Base-by-base conservation (phyloP, 108 stramenopile species). In the Stephanodiscus triporus region DNA sequence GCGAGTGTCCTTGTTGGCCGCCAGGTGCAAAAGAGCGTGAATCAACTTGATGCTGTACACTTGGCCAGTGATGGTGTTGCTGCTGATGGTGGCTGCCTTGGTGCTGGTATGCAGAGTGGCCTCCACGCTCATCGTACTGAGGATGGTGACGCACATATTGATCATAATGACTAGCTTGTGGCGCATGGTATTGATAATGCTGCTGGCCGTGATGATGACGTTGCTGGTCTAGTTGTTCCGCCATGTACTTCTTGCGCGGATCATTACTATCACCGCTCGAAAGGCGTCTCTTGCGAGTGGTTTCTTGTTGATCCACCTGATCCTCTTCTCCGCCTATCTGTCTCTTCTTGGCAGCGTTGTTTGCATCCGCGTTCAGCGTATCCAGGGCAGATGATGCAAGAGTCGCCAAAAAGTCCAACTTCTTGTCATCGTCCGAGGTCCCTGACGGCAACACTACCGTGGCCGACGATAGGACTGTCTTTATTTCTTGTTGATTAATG, bases 351-450 rank as follows among this genome's bases (percentile, higher is more conserved):
- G 61, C 60, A 26, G 63, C 63, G 34, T 48, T 65, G 61, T 45
- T 54, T 51, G 58, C 57, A 36, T 56, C 49, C 24, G 51, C 65
- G 22, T 51, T 56, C 68, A 80, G 22, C 17, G 66, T 58, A 38
- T 80, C 79, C 34, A 80, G 47, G 5, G 79, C 73, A 29, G 73
- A 75, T 16, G 72, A 63, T 1, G 80, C 80, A n/a, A 81, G 50
- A 20, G 63, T 53, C 3, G 80, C 80, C 68, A 81, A 70, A 47
- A 81, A 70, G 63, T 70, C 67, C 63, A 81, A 68, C 13, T 68
- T 73, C 7, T 66, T 63, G 29, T 61, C 78, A 32, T 57, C 40
- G 42, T 45, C 20, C 24, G 55, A 56, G 24, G 27, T 56, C 9
- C 22, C 26, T 7, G 27, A 29, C 5, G 55, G 26, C 23, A 20